Evolutionary conservation across 208 protist species (phyloP), one percentile per base, ranked within the genome.

Genomic region (Trypanosoma platydactyli): DNA sequence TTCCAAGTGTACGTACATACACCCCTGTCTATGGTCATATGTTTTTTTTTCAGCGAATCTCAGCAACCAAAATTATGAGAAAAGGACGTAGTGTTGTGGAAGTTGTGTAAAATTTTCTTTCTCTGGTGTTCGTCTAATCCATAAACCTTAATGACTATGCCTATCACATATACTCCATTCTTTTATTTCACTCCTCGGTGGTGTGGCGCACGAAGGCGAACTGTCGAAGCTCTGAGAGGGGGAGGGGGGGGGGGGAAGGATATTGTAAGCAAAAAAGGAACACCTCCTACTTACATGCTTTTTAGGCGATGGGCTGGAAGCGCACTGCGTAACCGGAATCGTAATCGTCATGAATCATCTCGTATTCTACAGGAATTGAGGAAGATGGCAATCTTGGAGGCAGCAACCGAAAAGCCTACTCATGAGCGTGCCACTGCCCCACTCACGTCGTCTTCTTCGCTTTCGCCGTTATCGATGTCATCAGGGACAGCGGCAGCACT

Each of bases 371-470:
- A 52, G 30, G 61, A 61, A 25, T 33, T 75, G 62, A 55, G 61
- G 38, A 59, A 44, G 20, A 64, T 67, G 25, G 60, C 62, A n/a
- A 56, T 75, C 11, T n/a, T 75, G 25, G 69, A 75, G 41, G 53
- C 69, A 22, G 62, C 52, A 3, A 12, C 62, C 0, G 69, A 68
- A 9, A 61, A 57, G 25, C 69, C 62, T 18, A 12, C 48, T 33
- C 27, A 75, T 20, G 44, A 22, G 38, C 60, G 69, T 40, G 59
- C 42, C 22, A 66, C 38, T 81, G 73, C 63, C 53, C 40, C 15
- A 77, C 80, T 68, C 52, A 78, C 20, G 38, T 64, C 27, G 58
- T 69, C 40, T 67, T 67, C 41, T n/a, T 77, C 45, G 52, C 54
- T 11, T 71, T 80, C 71, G 63, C 77, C 27, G 35, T 80, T 50